Base-by-base conservation (phyloP, 164 flowering plant genomes). In the Macadamia integrifolia region DNA sequence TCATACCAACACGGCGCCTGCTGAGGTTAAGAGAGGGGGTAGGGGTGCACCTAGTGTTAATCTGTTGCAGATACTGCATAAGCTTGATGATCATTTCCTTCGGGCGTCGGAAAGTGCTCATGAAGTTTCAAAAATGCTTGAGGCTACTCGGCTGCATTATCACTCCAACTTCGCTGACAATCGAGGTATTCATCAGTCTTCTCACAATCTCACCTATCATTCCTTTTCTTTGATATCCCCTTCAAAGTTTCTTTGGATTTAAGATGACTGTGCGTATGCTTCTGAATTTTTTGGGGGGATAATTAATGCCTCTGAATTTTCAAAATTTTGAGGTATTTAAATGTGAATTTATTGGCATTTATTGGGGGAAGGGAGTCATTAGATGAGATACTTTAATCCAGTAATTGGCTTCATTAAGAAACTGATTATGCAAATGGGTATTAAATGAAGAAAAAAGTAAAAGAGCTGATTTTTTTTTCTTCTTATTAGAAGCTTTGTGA, bases 141-240 rank as follows among this genome's bases (percentile, higher is more conserved):
- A 91, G 82, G 97, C 96, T 0, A 89, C 84, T 71, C 77, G 90
- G 66, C 55, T 89, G 83, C 97, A 93, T 74, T 93, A 91, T 72
- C 98, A 93, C 70, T 91, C 97, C 3, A 93, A 93, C 80, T 93
- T 87, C 64, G 95, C 95, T 0, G 95, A 91, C 74, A 87, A 84
- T 78, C 69, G 85, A 75, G 96, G 97, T 93, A 73, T 61, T 42
- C 31, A 11, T 11, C 17, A 53, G 13, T 53, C 15, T 35, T 2
- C 50, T 13, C 6, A 53, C 6, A 35, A n/a, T 13, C 11, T 3
- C 17, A 12, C 55, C 13, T 10, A 50, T 9, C 15, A 8, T 46
- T 46, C 50, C 13, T 46, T 46, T 53, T 14, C 17, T 53, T 53
- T 53, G 9, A 3, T 10, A 50, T 9, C 9, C 55, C 55, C 17